These are phyloP conservation scores for Mycena filopes DNA, from an alignment of 768 basidiomycete genomes.

Conservation along the genomic window DNA sequence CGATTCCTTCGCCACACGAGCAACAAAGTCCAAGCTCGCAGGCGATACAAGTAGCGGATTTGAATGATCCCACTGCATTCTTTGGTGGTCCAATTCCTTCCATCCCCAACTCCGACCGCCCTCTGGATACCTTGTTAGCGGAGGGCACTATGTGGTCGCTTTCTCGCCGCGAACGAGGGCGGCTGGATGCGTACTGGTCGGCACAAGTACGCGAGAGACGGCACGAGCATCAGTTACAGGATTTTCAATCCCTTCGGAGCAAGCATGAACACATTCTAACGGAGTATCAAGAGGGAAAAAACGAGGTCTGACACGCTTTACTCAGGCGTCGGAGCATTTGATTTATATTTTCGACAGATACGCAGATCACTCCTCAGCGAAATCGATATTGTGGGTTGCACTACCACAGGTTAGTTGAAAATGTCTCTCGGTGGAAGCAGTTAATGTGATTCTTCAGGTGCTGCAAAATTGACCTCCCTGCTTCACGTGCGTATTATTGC, in stretches of 20 bases:
- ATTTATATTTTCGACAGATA: conserved; percentile 49
- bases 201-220: conserved; percentile 48
- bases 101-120: conserved; percentile 49
- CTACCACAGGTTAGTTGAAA: conserved; percentile 67
- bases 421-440: not conserved
- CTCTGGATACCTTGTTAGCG: conserved; percentile 49
- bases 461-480: conserved; percentile 71
- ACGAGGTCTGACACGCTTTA: conserved; percentile 55
- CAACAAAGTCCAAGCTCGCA: not conserved
- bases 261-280: conserved; percentile 46
- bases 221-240: conserved; percentile 39
- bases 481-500: conserved; percentile 54
- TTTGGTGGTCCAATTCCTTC: conserved; percentile 50
- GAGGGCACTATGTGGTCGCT: conserved; percentile 62
- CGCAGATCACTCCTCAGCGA: conserved; percentile 63
- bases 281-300: conserved; percentile 56
- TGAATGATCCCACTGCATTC: conserved; percentile 46
- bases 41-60: conserved; percentile 26
- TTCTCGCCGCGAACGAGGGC: conserved; percentile 59
- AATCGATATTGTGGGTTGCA: conserved; percentile 78
- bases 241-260: conserved; percentile 55
- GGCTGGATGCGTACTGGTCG: conserved; percentile 59
- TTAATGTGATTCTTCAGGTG: conserved; percentile 53
- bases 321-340: not conserved
- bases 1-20: no score